Evolutionary conservation across 1,139 yeast species (phyloP).

Genomic region (Williopsis jadinii): DNA sequence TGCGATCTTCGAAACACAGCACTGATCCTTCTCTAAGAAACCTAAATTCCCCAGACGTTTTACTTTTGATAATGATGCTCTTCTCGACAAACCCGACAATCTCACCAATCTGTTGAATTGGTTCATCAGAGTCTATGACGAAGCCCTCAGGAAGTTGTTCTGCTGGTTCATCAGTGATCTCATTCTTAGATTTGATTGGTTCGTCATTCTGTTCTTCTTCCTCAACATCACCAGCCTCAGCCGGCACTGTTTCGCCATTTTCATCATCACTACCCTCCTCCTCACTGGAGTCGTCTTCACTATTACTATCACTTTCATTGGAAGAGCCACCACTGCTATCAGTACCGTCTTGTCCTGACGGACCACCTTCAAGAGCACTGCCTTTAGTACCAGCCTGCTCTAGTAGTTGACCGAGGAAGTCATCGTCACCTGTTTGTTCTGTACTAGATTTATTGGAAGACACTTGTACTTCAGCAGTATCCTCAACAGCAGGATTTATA

Average conservation of each 20-base stretch:
- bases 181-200: constrained; percentile 77
- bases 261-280: constrained; percentile 15
- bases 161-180: constrained; percentile 59
- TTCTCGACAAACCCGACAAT: constrained; percentile 64
- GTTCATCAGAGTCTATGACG: constrained; percentile 47
- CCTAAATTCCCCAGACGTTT: constrained; percentile 77
- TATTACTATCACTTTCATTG: constrained; percentile 14
- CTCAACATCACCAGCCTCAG: constrained; percentile 10
- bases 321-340: constrained; percentile 9
- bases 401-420: constrained; percentile 17
- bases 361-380: not conserved
- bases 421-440: constrained; percentile 2
- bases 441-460: no score
- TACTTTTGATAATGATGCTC: constrained; percentile 66
- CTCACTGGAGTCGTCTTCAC: constrained; percentile 4
- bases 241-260: constrained; percentile 13
- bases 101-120: constrained; percentile 69
- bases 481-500: no score
- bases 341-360: not conserved
- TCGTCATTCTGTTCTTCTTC: constrained; percentile 33
- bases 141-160: constrained; percentile 67
- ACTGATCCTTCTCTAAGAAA: constrained; percentile 78
- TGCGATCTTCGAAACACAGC: constrained; percentile 67
- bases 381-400: not conserved
- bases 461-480: no score